These are phyloP conservation scores for Austroboletus festivus DNA, from an alignment of 768 basidiomycete genomes.

Conservation along the genomic window DNA sequence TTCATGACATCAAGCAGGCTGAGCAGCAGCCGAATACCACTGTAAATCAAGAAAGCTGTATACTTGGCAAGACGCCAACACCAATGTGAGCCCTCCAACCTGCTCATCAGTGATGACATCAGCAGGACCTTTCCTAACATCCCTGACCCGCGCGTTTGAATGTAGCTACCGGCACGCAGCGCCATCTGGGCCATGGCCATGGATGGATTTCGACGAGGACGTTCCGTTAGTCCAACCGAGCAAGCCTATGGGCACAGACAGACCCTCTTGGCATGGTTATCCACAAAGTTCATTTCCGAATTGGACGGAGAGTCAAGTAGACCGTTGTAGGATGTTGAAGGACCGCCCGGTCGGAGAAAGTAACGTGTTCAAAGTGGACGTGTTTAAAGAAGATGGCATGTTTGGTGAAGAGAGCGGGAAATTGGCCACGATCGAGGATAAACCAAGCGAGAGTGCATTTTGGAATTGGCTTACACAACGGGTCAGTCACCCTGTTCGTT, in stretches of 20 bases:
- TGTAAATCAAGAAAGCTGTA: not conserved
- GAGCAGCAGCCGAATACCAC: not conserved
- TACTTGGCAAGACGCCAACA: conserved; percentile 16
- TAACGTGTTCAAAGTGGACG: conserved; percentile 25
- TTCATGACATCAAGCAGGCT: not conserved
- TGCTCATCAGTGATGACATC: not conserved
- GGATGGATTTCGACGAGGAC: conserved; percentile 38
- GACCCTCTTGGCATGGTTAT: conserved; percentile 23
- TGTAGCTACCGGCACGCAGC: conserved; percentile 35
- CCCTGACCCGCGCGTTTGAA: not conserved
- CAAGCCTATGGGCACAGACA: not conserved
- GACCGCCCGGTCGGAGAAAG: conserved; percentile 13
- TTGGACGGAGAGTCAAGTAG: conserved; percentile 32
- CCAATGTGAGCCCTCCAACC: conserved; percentile 17
- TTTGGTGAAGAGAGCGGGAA: conserved; percentile 7
- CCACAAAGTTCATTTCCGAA: conserved; percentile 31
- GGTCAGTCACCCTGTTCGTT: conserved; percentile 29
- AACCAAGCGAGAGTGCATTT: conserved; percentile 25
- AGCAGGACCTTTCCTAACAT: not conserved
- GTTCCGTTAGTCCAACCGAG: not conserved
- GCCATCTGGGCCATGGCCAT: conserved; percentile 42
- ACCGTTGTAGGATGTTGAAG: conserved; percentile 30
- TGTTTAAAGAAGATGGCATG: not conserved
- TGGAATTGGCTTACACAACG: conserved; percentile 32
- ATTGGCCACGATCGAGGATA: conserved; percentile 2